phyloP scores from a whole-genome alignment of 2,329 filamentous ascomycete genomes.

The Nemania sp. region DNA sequence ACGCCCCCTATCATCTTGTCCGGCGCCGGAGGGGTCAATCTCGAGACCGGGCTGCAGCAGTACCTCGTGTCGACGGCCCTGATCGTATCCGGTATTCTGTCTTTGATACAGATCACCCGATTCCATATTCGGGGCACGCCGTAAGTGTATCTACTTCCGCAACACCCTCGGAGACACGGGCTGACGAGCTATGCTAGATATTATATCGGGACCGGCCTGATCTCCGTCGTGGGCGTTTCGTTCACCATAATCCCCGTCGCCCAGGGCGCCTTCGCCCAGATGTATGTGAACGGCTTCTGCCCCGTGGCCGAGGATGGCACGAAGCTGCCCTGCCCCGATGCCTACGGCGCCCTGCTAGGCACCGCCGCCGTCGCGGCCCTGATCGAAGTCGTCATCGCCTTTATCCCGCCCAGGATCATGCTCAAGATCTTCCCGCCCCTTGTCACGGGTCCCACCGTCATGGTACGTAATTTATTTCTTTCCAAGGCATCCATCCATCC shows the following conservation, averaged over 20 bases:
- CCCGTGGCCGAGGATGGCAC: constrained; percentile 63
- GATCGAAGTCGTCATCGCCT: constrained; percentile 74
- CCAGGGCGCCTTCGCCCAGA: constrained; percentile 71
- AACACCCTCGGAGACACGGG: not conserved
- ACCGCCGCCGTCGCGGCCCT: constrained; percentile 68
- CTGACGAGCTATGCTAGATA: constrained; percentile 54
- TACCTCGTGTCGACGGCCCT: constrained; percentile 80
- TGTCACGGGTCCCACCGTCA: constrained; percentile 73
- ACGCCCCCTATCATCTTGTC: constrained; percentile 77
- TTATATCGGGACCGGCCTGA: constrained; percentile 76
- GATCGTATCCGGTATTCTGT: constrained; percentile 78
- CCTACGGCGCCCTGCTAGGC: constrained; percentile 76
- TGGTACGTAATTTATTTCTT: constrained; percentile 40
- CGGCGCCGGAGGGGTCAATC: constrained; percentile 64
- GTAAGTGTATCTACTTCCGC: constrained; percentile 40
- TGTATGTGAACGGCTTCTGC: constrained; percentile 76
- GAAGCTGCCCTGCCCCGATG: constrained; percentile 74
- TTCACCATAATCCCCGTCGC: constrained; percentile 78
- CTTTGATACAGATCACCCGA: constrained; percentile 75
- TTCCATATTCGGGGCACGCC: constrained; percentile 72
- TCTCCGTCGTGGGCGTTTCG: constrained; percentile 79
- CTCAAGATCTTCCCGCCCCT: constrained; percentile 79
- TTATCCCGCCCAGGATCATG: constrained; percentile 70
- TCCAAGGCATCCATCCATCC: not conserved
- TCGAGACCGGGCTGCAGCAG: constrained; percentile 64